These are phyloP conservation scores for Mucor racemosus DNA, from an alignment of 371 early-diverging fungal genomes.

Conservation along the genomic window DNA sequence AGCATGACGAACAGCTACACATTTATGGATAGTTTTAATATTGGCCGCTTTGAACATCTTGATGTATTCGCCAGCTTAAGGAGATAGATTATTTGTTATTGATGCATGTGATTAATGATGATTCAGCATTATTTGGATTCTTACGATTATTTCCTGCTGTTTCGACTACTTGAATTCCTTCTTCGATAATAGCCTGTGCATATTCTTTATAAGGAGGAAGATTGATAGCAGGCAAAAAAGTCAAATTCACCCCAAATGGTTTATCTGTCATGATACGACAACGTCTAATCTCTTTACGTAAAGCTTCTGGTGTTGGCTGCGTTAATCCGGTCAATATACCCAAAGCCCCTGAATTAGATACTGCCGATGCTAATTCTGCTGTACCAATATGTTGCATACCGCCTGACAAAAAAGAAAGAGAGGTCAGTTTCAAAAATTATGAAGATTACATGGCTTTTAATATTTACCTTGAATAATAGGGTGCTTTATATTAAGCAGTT, in stretches of 20 bases:
- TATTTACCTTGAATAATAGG: slow-evolving; percentile 57
- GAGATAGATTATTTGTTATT: neutral
- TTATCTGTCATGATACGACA: slow-evolving; percentile 74
- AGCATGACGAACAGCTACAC: slow-evolving; percentile 76
- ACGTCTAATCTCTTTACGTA: slow-evolving; percentile 72
- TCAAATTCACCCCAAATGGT: slow-evolving; percentile 81
- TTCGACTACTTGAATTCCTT: slow-evolving; percentile 76
- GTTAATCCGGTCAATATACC: slow-evolving; percentile 91
- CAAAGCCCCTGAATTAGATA: slow-evolving; percentile 96
- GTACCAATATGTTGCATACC: slow-evolving; percentile 67
- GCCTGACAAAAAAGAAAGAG: neutral
- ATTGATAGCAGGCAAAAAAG: slow-evolving; percentile 61
- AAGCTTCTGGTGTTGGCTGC: slow-evolving; percentile 77
- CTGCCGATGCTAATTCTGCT: slow-evolving; percentile 82
- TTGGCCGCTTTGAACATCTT: slow-evolving; percentile 74
- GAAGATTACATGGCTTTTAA: too few relatives aligned
- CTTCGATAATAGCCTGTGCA: slow-evolving; percentile 73
- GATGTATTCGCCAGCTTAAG: slow-evolving; percentile 64
- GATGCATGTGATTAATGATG: neutral
- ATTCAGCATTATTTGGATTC: slow-evolving; percentile 3
- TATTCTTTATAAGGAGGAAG: slow-evolving; percentile 81
- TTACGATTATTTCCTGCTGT: slow-evolving; percentile 67
- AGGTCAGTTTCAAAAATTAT: neutral
- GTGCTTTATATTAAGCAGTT: slow-evolving; percentile 68
- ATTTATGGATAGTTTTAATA: slow-evolving; percentile 74